phyloP scores from a whole-genome alignment of 176 grass and related monocot genomes.

The Musa beccarii region DNA sequence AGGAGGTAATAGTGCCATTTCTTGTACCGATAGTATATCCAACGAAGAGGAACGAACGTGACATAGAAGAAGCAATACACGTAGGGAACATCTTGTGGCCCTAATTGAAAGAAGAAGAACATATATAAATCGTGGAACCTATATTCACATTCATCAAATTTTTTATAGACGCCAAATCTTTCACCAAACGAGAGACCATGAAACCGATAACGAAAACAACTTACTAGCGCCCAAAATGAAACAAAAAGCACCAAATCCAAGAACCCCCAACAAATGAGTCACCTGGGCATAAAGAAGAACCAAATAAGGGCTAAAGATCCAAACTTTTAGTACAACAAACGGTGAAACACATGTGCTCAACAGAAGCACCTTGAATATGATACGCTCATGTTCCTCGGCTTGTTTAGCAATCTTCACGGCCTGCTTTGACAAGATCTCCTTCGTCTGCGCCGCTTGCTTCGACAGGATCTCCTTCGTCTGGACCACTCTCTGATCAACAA shows the following conservation, averaged over 20 bases:
- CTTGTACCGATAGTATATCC: slow-evolving; percentile 98
- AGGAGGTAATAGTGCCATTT: slow-evolving; percentile 98
- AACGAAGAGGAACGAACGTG: slow-evolving; percentile 81
- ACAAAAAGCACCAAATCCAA: slow-evolving; percentile 95
- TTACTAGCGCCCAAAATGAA: slow-evolving; percentile 95
- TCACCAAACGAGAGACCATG: neutral
- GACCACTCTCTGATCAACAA: neutral
- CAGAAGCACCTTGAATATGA: slow-evolving; percentile 70
- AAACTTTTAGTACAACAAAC: neutral
- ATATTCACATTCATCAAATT: neutral
- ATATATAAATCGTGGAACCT: slow-evolving; percentile 16
- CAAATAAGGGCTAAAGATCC: neutral
- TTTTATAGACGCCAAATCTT: neutral
- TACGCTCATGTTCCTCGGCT: slow-evolving; percentile 81
- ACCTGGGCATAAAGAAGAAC: slow-evolving; percentile 35
- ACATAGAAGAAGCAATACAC: slow-evolving; percentile 93
- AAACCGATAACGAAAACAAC: slow-evolving; percentile 13
- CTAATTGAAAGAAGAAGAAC: slow-evolving; percentile 26
- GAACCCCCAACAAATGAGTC: slow-evolving; percentile 86
- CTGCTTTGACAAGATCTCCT: slow-evolving; percentile 87
- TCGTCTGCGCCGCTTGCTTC: slow-evolving; percentile 39
- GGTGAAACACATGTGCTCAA: neutral
- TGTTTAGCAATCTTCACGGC: slow-evolving; percentile 75
- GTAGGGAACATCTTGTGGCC: slow-evolving; percentile 85
- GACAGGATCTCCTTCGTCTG: slow-evolving; percentile 8